Conservation (phyloP, 139 green algal genomes). For the Picochlorum sp. region DNA sequence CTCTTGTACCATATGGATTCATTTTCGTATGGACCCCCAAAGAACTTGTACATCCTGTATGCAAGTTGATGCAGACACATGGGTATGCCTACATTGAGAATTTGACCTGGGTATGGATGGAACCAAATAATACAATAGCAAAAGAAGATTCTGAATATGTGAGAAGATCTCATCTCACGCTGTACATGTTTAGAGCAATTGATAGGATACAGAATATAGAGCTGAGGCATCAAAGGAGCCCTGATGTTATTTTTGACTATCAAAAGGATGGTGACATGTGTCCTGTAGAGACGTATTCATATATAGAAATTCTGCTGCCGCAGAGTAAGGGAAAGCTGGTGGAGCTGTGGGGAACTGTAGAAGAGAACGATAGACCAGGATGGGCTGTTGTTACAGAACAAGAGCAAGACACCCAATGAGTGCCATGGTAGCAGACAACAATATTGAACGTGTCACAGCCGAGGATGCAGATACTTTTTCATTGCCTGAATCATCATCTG, state of each 20-base stretch:
- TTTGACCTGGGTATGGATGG: conserved; percentile 82
- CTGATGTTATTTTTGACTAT: conserved; percentile 82
- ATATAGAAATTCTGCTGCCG: conserved; percentile 79
- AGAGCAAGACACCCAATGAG: neutral
- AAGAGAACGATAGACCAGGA: conserved; percentile 27
- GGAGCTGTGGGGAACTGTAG: conserved; percentile 49
- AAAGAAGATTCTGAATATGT: conserved; percentile 26
- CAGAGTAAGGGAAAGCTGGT: conserved; percentile 47
- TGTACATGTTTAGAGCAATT: conserved; percentile 75
- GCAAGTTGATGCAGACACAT: conserved; percentile 41
- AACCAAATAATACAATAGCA: conserved; percentile 58
- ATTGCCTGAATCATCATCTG: too few species aligned
- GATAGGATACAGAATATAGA: conserved; percentile 73
- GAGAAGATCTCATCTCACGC: conserved; percentile 61
- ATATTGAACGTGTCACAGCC: neutral
- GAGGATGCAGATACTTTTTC: too few species aligned
- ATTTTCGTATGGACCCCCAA: conserved; percentile 83
- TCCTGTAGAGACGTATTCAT: conserved; percentile 49
- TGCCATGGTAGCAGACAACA: neutral
- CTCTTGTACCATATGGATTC: conserved; percentile 72
- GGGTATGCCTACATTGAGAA: conserved; percentile 86
- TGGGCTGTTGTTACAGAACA: conserved; percentile 46
- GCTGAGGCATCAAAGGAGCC: conserved; percentile 82
- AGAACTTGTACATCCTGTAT: conserved; percentile 38
- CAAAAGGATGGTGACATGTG: conserved; percentile 6